phyloP scores from a whole-genome alignment of 2,329 filamentous ascomycete genomes.

The Tolypocladium amazonense region DNA sequence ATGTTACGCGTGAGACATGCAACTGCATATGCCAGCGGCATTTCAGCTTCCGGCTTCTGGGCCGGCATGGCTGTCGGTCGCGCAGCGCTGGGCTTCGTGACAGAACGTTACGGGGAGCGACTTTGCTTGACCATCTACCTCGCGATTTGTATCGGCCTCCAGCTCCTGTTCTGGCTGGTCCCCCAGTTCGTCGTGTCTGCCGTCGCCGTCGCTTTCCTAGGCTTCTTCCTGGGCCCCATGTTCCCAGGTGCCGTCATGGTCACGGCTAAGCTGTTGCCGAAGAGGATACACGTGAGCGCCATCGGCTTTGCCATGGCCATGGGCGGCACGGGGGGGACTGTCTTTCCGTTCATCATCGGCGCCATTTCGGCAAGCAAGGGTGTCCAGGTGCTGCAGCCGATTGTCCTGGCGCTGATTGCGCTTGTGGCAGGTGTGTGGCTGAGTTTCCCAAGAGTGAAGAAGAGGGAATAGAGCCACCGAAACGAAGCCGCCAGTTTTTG shows the following conservation, averaged over 20 bases:
- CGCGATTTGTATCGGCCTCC: slow-evolving; percentile 44
- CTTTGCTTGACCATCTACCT: slow-evolving; percentile 51
- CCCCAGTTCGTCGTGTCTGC: slow-evolving; percentile 47
- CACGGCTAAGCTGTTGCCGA: slow-evolving; percentile 59
- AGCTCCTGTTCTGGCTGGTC: slow-evolving; percentile 49
- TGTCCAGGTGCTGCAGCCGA: background rate
- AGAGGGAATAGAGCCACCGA: background rate
- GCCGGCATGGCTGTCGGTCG: slow-evolving; percentile 64
- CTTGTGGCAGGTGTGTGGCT: background rate
- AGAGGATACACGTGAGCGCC: slow-evolving; percentile 57
- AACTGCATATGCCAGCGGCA: slow-evolving; percentile 55
- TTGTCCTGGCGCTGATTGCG: background rate
- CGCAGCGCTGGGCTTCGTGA: slow-evolving; percentile 58
- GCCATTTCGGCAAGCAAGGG: background rate
- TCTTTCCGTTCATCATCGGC: slow-evolving; percentile 30
- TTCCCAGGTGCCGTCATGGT: slow-evolving; percentile 65
- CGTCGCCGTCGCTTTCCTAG: slow-evolving; percentile 56
- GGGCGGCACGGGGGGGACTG: slow-evolving; percentile 57
- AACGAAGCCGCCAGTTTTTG: background rate
- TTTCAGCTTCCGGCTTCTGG: slow-evolving; percentile 69
- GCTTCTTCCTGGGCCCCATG: slow-evolving; percentile 65
- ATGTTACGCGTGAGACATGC: slow-evolving; percentile 64
- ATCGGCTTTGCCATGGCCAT: slow-evolving; percentile 68
- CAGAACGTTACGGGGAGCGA: slow-evolving; percentile 56
- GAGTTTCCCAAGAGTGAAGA: background rate